Evolutionary conservation across 306 rosid genomes (phyloP), one percentile per base, ranked within the genome.

Genomic region (Parietaria judaica): DNA sequence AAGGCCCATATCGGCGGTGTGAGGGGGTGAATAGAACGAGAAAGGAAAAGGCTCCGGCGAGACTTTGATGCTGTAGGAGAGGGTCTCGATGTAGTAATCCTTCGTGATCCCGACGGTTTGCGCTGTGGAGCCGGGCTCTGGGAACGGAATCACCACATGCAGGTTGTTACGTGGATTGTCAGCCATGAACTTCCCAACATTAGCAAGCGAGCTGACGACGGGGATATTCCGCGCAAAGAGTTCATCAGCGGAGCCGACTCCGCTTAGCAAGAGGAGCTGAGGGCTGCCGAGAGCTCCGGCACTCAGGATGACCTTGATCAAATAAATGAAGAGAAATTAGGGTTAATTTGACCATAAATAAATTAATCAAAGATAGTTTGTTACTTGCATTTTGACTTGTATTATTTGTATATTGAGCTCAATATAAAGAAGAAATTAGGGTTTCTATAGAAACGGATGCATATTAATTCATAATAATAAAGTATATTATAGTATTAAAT

Each of bases 201-300:
- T 52, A 3, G 58, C 62, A 11, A 51, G 69, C 7, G 56, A n/a
- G 7, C 16, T 43, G 23, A 69, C n/a, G 7, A 69, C 36, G 0
- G 75, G 71, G 23, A 64, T 56, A 6, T 65, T 47, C 1, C 51
- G 17, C n/a, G 74, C 64, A 10, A 71, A 74, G 14, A 74, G 74
- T 39, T 69, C 7, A 16, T 59, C 17, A 13, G 23, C 38, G 5
- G 71, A 37, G 9, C 74, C 74, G 13, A 74, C 14, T 12, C 79
- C 75, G 36, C 79, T 74, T 0, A 47, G 60, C 3, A 74, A 67
- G 0, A 74, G 67, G 14, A 74, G 74, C 50, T 74, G 79, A 23
- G 79, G 79, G 14, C 72, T 75, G 4, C 72, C 79, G 11, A 75
- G 36, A 36, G 65, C 64, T 11, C 79, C 75, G 0, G 75, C 79